Evolutionary conservation across 2,329 filamentous ascomycete genomes (phyloP).

Genomic region (Biscogniauxia mediterranea): DNA sequence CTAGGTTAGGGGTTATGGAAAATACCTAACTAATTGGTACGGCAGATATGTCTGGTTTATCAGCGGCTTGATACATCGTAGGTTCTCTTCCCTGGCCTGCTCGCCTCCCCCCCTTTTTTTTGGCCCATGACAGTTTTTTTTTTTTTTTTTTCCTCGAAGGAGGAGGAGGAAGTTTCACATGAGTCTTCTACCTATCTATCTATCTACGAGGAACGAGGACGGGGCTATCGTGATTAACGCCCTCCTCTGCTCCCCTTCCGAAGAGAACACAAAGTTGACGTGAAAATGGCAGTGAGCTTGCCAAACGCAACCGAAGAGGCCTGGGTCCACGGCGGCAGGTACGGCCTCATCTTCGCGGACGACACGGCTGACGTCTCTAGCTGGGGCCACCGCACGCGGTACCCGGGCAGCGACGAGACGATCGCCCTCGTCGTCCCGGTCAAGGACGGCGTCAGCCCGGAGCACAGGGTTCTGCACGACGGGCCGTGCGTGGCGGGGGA

Average conservation of each 20-base stretch:
- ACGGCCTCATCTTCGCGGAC: conserved; percentile 41
- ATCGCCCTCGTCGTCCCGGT: conserved; percentile 37
- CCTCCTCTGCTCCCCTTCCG: neutral
- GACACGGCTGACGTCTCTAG: conserved; percentile 41
- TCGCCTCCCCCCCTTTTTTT: neutral
- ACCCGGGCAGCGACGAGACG: conserved; percentile 39
- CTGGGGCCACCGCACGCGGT: conserved; percentile 41
- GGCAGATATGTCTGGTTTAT: conserved; percentile 37
- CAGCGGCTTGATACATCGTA: conserved; percentile 37
- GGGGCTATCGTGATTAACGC: no score
- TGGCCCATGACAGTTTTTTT: no score
- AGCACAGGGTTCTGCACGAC: conserved; percentile 12
- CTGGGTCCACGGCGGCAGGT: conserved; percentile 38
- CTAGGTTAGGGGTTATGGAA: neutral
- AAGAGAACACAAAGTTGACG: no score
- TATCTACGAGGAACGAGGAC: no score
- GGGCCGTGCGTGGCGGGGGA: conserved; percentile 12
- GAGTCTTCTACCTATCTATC: no score
- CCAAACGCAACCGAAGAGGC: conserved; percentile 37
- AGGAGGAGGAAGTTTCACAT: no score
- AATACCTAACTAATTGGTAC: neutral
- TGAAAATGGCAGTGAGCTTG: conserved; percentile 39
- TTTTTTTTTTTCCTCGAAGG: no score
- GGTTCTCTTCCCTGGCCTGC: neutral
- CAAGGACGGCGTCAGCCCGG: conserved; percentile 7